phyloP scores from a whole-genome alignment of 2,329 filamentous ascomycete genomes.

The Cordyceps tenuipes region DNA sequence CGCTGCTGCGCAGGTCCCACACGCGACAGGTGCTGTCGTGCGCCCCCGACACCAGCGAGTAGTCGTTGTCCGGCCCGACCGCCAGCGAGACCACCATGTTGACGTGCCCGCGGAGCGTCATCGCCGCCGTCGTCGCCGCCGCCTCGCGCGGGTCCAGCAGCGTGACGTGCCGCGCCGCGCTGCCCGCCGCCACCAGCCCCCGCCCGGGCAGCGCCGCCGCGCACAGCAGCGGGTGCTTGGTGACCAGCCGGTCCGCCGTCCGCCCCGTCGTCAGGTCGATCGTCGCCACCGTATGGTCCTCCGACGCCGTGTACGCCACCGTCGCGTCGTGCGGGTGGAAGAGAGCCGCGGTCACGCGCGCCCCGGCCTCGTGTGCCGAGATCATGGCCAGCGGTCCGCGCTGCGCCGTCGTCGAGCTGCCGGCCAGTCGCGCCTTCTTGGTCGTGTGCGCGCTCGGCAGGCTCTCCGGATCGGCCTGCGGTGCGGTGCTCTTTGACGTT shows the following conservation, averaged over 20 bases:
- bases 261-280: constrained; percentile 78
- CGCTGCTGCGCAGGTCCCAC: constrained; percentile 79
- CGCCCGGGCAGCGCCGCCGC: constrained; percentile 63
- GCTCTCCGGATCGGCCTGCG: constrained; percentile 60
- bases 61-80: constrained; percentile 55
- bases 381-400: constrained; percentile 73
- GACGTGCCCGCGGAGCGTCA: constrained; percentile 85
- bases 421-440: constrained; percentile 67
- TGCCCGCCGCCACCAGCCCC: constrained; percentile 63
- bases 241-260: constrained; percentile 74
- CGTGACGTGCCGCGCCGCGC: constrained; percentile 73
- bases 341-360: constrained; percentile 67
- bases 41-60: constrained; percentile 79
- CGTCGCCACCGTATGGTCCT: constrained; percentile 85
- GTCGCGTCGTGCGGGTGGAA: constrained; percentile 82
- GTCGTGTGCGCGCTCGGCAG: constrained; percentile 58
- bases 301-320: constrained; percentile 83
- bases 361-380: constrained; percentile 59
- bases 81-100: constrained; percentile 56
- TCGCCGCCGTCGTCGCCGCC: constrained; percentile 60
- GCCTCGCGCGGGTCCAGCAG: constrained; percentile 85
- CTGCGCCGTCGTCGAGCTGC: constrained; percentile 45
- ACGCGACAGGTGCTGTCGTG: constrained; percentile 89
- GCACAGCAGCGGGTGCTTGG: constrained; percentile 74
- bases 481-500: constrained; percentile 65